A percentile compares a stretch with the other conserved stretches of the same genome.
phyloP scores from a whole-genome alignment of 805 yeast species.

The Wickerhamiella siamensis region DNA sequence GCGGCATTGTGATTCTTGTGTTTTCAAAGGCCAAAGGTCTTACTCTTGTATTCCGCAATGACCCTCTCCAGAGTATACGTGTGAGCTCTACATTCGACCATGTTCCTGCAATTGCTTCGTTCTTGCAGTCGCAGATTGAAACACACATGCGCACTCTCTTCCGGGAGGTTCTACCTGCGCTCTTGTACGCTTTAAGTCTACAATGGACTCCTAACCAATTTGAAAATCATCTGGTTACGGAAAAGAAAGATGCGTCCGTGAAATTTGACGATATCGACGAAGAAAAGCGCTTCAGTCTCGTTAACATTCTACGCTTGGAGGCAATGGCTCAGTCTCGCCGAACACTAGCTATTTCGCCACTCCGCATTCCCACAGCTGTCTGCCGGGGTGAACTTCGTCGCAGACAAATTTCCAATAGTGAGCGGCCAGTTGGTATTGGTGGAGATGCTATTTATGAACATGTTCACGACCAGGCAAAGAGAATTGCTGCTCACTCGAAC shows the following conservation, averaged over 20 bases:
- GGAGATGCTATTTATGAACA: constrained; percentile 18
- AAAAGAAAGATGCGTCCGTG: constrained; percentile 22
- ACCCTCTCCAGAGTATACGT: constrained; percentile 69
- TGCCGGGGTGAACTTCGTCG: constrained; percentile 38
- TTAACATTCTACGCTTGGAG: constrained; percentile 51
- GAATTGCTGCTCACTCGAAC: constrained; percentile 6
- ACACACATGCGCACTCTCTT: constrained; percentile 64
- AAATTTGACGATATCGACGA: constrained; percentile 40
- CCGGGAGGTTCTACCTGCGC: constrained; percentile 70
- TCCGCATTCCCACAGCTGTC: constrained; percentile 41
- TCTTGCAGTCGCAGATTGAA: constrained; percentile 71
- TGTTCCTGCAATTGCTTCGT: constrained; percentile 69
- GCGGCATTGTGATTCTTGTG: constrained; percentile 75
- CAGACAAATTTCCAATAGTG: constrained; percentile 21
- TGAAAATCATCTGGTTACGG: constrained; percentile 4
- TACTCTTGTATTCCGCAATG: constrained; percentile 76
- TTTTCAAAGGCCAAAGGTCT: constrained; percentile 70
- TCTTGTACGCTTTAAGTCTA: constrained; percentile 60
- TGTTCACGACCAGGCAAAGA: constrained; percentile 14
- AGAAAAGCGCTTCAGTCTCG: constrained; percentile 45
- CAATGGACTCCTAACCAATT: constrained; percentile 37
- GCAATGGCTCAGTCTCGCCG: constrained; percentile 62
- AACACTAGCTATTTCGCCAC: constrained; percentile 58
- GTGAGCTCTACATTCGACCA: constrained; percentile 80
- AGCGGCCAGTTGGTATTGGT: constrained; percentile 5